Base-by-base conservation (phyloP, 345 rosid species). In the Passiflora organensis region DNA sequence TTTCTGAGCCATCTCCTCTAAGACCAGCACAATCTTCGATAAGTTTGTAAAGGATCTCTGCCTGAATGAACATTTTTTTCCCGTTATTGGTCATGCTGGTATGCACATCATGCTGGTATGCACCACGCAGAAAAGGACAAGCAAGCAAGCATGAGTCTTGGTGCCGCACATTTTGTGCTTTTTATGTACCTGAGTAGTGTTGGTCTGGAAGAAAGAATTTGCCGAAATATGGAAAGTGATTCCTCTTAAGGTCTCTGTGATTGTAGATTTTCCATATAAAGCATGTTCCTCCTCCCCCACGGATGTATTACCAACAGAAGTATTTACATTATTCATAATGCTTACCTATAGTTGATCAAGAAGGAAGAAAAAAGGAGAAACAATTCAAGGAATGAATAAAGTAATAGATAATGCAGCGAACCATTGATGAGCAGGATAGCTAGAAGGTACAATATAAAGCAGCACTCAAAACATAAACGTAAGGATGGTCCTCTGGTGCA, bases 181-280 rank as follows among this genome's bases (percentile, higher is more conserved):
- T 44, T 60, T 10, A 37, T 34, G 15, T 77, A 86, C 98, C 95
- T 91, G 98, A 64, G 13, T 66, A 57, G 98, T 79, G 71, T 91
- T 91, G 58, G 96, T 91, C 64, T 91, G 96, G 70, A 91, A 91
- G 65, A 91, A 91, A 15, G 98, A 91, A 71, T 88, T 91, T 73
- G 98, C 96, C 5, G 98, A 91, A 57, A 91, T 91, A 66, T 88
- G 87, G 74, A 91, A 88, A 1, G 72, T 76, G 49, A 91, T 78
- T 56, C 95, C 96, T 80, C 95, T 75, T 66, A 91, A 76, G 34
- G 62, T 78, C 78, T 91, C 96, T 18, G 77, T 76, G 59, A 88
- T 86, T 54, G 79, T 72, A 48, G 78, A 75, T 70, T 86, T 88
- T 58, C 98, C 95, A 47, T 70, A 68, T 57, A 91, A 75, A 57